These are phyloP conservation scores for Ramaria sp. DNA, from an alignment of 768 basidiomycete genomes.

Conservation along the genomic window DNA sequence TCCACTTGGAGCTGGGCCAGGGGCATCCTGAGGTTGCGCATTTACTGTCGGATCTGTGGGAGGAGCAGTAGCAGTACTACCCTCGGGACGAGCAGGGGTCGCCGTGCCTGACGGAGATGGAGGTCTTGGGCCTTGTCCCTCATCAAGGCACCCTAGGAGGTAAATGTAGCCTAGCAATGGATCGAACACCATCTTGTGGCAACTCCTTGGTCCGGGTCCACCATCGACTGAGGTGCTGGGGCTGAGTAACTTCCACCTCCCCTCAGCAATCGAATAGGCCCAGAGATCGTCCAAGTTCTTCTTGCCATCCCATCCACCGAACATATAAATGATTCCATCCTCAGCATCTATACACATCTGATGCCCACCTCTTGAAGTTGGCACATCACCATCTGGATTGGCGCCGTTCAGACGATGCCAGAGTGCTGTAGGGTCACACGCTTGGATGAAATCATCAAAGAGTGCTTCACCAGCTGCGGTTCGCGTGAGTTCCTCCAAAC, in stretches of 20 bases:
- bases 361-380: slow-evolving; percentile 63
- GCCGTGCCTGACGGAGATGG: slow-evolving; percentile 6
- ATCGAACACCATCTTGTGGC: slow-evolving; percentile 79
- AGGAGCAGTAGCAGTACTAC: neutral
- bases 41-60: no score
- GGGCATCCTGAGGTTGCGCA: neutral
- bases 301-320: slow-evolving; percentile 72
- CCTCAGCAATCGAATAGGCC: slow-evolving; percentile 50
- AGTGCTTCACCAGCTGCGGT: slow-evolving; percentile 42
- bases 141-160: slow-evolving; percentile 56
- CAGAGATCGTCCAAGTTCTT: slow-evolving; percentile 72
- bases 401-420: slow-evolving; percentile 53
- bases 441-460: slow-evolving; percentile 46
- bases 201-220: slow-evolving; percentile 61
- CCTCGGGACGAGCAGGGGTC: neutral
- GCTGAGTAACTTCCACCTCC: slow-evolving; percentile 53
- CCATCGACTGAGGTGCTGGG: slow-evolving; percentile 44
- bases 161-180: slow-evolving; percentile 60
- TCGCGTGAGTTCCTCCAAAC: slow-evolving; percentile 42
- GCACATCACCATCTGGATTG: slow-evolving; percentile 56
- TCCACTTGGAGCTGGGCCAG: neutral
- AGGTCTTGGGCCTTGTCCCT: slow-evolving; percentile 33
- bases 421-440: slow-evolving; percentile 43
- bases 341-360: slow-evolving; percentile 70
- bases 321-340: slow-evolving; percentile 55